Base-by-base conservation (phyloP, 345 rosid species). In the Linum lewisii region DNA sequence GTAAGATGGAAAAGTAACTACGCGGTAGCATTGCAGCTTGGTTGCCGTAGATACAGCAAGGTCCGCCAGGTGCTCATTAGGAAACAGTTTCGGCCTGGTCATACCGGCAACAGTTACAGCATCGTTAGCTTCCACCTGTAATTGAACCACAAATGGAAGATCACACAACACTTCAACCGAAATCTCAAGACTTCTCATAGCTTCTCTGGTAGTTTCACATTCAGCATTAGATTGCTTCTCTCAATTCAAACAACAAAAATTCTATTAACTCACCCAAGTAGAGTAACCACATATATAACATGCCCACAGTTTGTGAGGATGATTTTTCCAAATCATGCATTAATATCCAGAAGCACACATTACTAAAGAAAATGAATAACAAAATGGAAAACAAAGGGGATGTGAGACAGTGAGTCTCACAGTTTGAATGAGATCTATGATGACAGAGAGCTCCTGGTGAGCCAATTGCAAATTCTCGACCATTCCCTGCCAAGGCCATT, bases 391-490 rank as follows among this genome's bases (percentile, higher is more conserved):
- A 34, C 1, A n/a, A 18, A 1, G 21, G 9, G 16, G 20, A 19
- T 1, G 37, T 11, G 2, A 11, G 20, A 22, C 14, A 6, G 45
- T 9, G 51, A 21, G 20, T n/a, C 82, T 85, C 70, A 88, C 96
- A 54, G 99, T 89, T 64, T 77, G 81, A 69, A 88, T 86, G 70
- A 89, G 95, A 81, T 92, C 97, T 23, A 86, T 66, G 65, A 92
- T 75, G 25, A 92, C 94, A 15, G 89, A 77, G 38, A 92, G 89
- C 82, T 92, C 97, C 75, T 92, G 97, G 53, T 85, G 85, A 79
- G 95, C 99, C 69, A 85, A 70, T 61, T 77, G 86, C 82, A 92
- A 73, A 65, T 92, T 92, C 84, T 92, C 95, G 32, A 83, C 84
- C 97, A 88, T 86, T 74, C 84, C 75, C 68, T 88, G 85, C 96